Percentiles rank a stretch among this genome's conserved stretches.
Conservation (phyloP, 78 protist species). For the Dictyostelium firmibasis region DNA sequence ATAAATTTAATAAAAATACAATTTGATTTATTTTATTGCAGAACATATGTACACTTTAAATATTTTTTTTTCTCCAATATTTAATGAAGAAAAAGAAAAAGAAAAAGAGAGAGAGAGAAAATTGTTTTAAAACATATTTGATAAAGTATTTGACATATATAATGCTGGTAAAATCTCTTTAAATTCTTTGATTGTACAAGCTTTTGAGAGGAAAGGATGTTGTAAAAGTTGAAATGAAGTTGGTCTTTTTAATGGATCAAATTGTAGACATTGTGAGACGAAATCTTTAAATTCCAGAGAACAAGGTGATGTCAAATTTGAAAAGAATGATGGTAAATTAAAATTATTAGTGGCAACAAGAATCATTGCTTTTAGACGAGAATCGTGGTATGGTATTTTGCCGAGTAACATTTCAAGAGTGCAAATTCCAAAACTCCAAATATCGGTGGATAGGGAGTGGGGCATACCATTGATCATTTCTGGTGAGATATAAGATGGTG, state of each 20-base stretch:
- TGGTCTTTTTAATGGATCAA: conserved; percentile 54
- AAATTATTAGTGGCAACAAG: conserved; percentile 28
- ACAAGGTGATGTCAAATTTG: not conserved
- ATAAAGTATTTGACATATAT: conserved; percentile 39
- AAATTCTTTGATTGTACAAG: conserved; percentile 13
- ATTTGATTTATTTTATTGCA: no score
- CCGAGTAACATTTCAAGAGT: conserved; percentile 56
- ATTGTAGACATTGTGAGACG: conserved; percentile 16
- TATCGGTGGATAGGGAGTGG: conserved; percentile 46
- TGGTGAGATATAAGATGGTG: conserved; percentile 78
- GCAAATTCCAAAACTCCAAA: conserved; percentile 85
- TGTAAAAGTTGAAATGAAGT: conserved; percentile 11
- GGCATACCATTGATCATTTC: conserved; percentile 56
- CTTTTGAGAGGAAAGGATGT: conserved; percentile 53
- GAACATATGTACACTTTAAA: no score
- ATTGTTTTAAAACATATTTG: not conserved
- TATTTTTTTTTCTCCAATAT: no score
- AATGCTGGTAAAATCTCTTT: conserved; percentile 63
- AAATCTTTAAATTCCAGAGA: conserved; percentile 59
- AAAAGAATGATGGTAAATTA: not conserved
- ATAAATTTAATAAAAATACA: no score
- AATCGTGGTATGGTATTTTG: conserved; percentile 53
- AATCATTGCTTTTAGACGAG: conserved; percentile 74
- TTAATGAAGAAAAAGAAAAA: no score
- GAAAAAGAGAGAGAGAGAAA: no score